Percentiles rank a stretch among this genome's conserved stretches.
Conservation (phyloP, 2,329 filamentous ascomycete species). For the Geosmithia putterillii region DNA sequence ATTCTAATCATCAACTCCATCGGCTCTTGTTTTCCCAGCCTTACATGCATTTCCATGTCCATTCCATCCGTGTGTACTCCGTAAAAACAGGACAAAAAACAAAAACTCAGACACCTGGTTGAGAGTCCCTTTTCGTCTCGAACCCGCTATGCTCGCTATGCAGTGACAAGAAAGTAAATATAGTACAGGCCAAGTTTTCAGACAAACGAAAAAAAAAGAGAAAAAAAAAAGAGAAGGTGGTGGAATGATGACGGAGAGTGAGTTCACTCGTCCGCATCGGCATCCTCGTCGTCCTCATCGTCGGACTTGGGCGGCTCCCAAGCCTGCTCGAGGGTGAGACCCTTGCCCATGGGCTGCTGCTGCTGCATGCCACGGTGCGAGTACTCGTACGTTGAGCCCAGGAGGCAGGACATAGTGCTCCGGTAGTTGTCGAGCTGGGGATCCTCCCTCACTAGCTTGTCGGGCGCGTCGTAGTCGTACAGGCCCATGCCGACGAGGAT, state of each 20-base stretch:
- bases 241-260: not conserved
- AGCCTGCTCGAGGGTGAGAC: slow-evolving; percentile 70
- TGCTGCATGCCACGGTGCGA: not conserved
- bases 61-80: too few relatives aligned
- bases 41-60: too few relatives aligned
- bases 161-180: not conserved
- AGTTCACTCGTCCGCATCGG: slow-evolving; percentile 19
- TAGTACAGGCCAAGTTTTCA: too few relatives aligned
- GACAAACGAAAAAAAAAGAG: not conserved
- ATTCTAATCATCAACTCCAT: too few relatives aligned
- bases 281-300: slow-evolving; percentile 40
- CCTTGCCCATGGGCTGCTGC: slow-evolving; percentile 48
- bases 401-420: slow-evolving; percentile 39
- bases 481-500: slow-evolving; percentile 74
- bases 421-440: slow-evolving; percentile 40
- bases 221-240: not conserved
- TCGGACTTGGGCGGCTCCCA: slow-evolving; percentile 59
- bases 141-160: not conserved
- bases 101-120: not conserved
- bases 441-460: slow-evolving; percentile 33
- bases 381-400: slow-evolving; percentile 34
- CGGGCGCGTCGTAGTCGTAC: slow-evolving; percentile 70
- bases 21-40: too few relatives aligned
- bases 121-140: not conserved
- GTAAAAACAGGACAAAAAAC: not conserved